Conservation (phyloP, 2,329 filamentous ascomycete species). For the Metarhizium album region DNA sequence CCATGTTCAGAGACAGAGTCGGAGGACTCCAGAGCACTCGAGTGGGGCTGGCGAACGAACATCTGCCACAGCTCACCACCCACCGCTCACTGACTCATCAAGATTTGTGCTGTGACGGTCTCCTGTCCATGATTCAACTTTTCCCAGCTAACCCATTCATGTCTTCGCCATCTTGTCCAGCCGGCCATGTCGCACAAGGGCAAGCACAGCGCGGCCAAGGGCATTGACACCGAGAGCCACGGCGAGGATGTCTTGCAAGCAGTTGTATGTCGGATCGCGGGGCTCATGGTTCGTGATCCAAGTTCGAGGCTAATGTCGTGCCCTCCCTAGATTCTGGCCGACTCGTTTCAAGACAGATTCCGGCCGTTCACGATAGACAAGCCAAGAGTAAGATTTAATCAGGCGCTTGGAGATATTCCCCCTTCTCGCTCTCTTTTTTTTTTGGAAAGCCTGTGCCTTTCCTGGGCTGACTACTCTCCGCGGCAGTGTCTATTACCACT, state of each 20-base stretch:
- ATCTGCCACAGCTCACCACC: no score
- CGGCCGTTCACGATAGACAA: slow-evolving; percentile 79
- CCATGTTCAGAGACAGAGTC: no score
- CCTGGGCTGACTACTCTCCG: background rate
- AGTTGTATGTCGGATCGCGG: slow-evolving; percentile 33
- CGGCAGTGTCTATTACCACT: slow-evolving; percentile 78
- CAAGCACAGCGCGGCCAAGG: slow-evolving; percentile 32
- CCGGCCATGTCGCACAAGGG: slow-evolving; percentile 35
- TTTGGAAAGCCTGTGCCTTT: background rate
- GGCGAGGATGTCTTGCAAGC: slow-evolving; percentile 48
- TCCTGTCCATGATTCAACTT: slow-evolving; percentile 6
- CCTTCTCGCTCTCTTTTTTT: no score
- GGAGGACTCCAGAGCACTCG: no score
- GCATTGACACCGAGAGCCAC: slow-evolving; percentile 42
- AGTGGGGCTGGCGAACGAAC: background rate
- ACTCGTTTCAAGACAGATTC: slow-evolving; percentile 91
- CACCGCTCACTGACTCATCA: background rate
- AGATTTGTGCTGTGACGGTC: no score
- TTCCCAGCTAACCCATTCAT: slow-evolving; percentile 5
- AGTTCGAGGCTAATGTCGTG: slow-evolving; percentile 12
- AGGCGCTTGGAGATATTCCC: no score
- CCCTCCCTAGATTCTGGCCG: slow-evolving; percentile 62
- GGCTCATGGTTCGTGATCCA: slow-evolving; percentile 4
- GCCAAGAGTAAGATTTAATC: slow-evolving; percentile 63
- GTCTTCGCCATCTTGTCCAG: slow-evolving; percentile 2